A percentile compares a stretch with the other conserved stretches of the same genome.
Evolutionary conservation across 306 rosid genomes (phyloP).

Genomic region (Mucuna pruriens): DNA sequence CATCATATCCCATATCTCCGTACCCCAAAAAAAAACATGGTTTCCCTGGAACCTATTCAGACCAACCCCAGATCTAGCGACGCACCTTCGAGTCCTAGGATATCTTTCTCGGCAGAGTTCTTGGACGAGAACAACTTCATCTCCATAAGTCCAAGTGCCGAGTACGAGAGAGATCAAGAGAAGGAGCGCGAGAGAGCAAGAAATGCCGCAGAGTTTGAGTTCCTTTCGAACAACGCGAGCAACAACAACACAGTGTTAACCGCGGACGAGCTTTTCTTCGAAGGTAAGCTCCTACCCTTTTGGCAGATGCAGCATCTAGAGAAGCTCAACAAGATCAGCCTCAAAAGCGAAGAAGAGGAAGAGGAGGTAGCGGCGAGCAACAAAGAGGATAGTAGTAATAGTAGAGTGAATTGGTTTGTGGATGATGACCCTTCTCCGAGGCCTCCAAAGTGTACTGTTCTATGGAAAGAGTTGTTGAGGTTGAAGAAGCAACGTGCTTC

Average conservation of each 20-base stretch:
- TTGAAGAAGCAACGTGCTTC: slow-evolving; percentile 96
- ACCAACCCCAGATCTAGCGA: slow-evolving; percentile 53
- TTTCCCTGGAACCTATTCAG: slow-evolving; percentile 61
- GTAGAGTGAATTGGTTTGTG: slow-evolving; percentile 85
- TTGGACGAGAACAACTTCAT: slow-evolving; percentile 90
- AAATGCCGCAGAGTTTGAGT: slow-evolving; percentile 80
- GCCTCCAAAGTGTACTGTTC: slow-evolving; percentile 96
- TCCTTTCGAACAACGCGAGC: slow-evolving; percentile 67
- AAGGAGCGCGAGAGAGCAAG: slow-evolving; percentile 52
- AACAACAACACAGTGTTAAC: slow-evolving; percentile 60
- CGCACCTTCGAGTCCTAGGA: slow-evolving; percentile 77
- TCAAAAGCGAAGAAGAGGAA: slow-evolving; percentile 51
- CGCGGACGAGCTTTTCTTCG: slow-evolving; percentile 98
- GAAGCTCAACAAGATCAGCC: slow-evolving; percentile 74
- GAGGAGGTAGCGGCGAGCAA: slow-evolving; percentile 47
- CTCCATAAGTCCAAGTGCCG: slow-evolving; percentile 73
- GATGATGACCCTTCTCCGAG: slow-evolving; percentile 99
- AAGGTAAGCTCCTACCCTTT: slow-evolving; percentile 94
- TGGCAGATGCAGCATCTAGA: slow-evolving; percentile 89
- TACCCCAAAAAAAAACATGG: slow-evolving; percentile 51
- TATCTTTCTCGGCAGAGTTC: slow-evolving; percentile 93
- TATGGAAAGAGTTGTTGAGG: slow-evolving; percentile 95
- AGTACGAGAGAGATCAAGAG: slow-evolving; percentile 44
- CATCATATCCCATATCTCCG: slow-evolving; percentile 22
- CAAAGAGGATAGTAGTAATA: slow-evolving; percentile 49